A percentile compares a stretch with the other conserved stretches of the same genome.
Evolutionary conservation across 805 yeast species (phyloP).

Genomic region (Yarrowia keelungensis): DNA sequence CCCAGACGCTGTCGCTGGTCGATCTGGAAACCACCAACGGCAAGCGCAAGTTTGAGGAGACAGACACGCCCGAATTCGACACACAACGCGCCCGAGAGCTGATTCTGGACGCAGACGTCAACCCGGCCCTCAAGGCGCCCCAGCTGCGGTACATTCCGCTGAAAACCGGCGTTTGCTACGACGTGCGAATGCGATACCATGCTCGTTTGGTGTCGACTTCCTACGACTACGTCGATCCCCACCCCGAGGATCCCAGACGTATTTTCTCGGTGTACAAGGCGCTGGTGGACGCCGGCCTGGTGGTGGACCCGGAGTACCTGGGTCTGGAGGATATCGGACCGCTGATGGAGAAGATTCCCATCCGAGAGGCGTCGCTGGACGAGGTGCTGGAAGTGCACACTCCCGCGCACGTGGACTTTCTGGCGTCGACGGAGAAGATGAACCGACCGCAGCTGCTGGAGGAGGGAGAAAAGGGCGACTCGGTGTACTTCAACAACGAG

Average conservation of each 20-base stretch:
- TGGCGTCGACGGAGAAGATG: slow-evolving; percentile 80
- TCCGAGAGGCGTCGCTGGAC: slow-evolving; percentile 84
- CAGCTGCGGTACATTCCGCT: slow-evolving; percentile 72
- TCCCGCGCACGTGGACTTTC: slow-evolving; percentile 74
- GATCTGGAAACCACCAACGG: slow-evolving; percentile 42
- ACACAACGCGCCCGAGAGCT: slow-evolving; percentile 34
- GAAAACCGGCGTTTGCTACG: slow-evolving; percentile 94
- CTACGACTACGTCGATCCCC: slow-evolving; percentile 95
- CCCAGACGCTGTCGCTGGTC: slow-evolving; percentile 31
- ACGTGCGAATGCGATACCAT: slow-evolving; percentile 96
- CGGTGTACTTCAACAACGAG: slow-evolving; percentile 93
- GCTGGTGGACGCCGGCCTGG: slow-evolving; percentile 91
- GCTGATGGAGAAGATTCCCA: slow-evolving; percentile 86
- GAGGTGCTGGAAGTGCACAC: slow-evolving; percentile 90
- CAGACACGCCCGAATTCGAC: slow-evolving; percentile 12
- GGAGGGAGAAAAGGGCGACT: slow-evolving; percentile 90
- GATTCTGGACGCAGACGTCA: slow-evolving; percentile 19
- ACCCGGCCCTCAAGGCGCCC: slow-evolving; percentile 51
- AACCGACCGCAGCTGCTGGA: slow-evolving; percentile 74
- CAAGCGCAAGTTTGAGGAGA: slow-evolving; percentile 41
- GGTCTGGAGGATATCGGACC: slow-evolving; percentile 81
- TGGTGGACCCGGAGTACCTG: slow-evolving; percentile 75
- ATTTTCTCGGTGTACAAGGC: slow-evolving; percentile 92
- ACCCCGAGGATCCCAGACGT: slow-evolving; percentile 98
- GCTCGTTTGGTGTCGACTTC: slow-evolving; percentile 92